Percentiles rank a stretch among this genome's conserved stretches.
phyloP scores from a whole-genome alignment of 169 alveolate genomes.

The Plasmodium vinckei region DNA sequence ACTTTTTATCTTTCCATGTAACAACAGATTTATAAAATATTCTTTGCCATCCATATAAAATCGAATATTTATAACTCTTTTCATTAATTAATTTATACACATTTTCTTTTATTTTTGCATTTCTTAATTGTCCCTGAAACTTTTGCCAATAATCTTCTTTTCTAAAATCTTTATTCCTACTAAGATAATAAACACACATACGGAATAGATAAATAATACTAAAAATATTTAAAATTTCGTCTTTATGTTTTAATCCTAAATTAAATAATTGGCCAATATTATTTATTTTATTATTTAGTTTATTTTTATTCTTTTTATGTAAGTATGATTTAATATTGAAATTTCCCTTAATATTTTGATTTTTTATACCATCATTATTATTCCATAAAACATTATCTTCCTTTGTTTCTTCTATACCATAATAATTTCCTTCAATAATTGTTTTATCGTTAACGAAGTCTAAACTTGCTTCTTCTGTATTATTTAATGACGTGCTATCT shows the following conservation, averaged over 20 bases:
- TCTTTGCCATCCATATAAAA: constrained; percentile 88
- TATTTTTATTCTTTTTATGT: background rate
- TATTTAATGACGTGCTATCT: background rate
- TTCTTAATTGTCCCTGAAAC: constrained; percentile 66
- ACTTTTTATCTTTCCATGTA: constrained; percentile 39
- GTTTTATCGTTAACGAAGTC: constrained; percentile 1
- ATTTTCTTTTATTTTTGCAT: constrained; percentile 55
- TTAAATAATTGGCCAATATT: constrained; percentile 14
- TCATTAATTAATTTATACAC: constrained; percentile 76
- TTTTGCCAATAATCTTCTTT: constrained; percentile 85
- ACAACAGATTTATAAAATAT: constrained; percentile 81
- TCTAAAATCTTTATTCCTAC: constrained; percentile 85
- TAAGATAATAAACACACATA: constrained; percentile 84
- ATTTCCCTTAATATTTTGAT: constrained; percentile 14
- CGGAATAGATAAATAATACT: constrained; percentile 84
- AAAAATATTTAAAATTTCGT: constrained; percentile 76
- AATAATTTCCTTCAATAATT: background rate
- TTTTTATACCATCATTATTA: constrained; percentile 5
- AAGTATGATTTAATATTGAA: background rate
- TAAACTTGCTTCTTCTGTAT: background rate
- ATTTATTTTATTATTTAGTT: constrained; percentile 23
- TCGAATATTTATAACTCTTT: constrained; percentile 77
- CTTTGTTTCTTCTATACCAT: constrained; percentile 3
- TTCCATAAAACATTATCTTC: constrained; percentile 13
- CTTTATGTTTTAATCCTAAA: constrained; percentile 25